These are phyloP conservation scores for Spinellus fusiger DNA, from an alignment of 192 early-diverging fungal species.

Conservation along the genomic window DNA sequence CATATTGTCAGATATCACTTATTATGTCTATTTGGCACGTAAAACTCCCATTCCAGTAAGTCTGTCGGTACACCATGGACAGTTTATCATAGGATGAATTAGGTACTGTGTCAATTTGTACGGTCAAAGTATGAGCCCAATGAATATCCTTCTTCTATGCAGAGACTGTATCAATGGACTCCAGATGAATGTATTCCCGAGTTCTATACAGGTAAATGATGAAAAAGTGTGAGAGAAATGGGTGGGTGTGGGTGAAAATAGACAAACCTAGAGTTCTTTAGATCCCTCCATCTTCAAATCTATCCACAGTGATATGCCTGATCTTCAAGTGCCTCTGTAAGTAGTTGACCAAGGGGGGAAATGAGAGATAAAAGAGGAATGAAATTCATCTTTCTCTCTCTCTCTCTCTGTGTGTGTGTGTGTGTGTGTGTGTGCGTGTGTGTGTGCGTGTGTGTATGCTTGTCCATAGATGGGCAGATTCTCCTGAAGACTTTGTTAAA, in stretches of 20 bases:
- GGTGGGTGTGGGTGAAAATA: too few relatives aligned
- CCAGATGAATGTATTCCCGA: conserved; percentile 73
- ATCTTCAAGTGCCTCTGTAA: conserved; percentile 39
- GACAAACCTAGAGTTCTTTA: conserved; percentile 4
- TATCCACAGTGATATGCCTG: conserved; percentile 59
- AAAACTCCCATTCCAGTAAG: conserved; percentile 52
- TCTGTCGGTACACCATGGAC: background rate
- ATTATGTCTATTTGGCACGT: conserved; percentile 62
- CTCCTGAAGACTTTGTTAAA: conserved; percentile 75
- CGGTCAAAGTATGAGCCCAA: conserved; percentile 62
- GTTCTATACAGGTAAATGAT: conserved; percentile 47
- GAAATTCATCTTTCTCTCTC: background rate
- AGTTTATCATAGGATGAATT: background rate
- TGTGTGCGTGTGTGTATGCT: too few relatives aligned
- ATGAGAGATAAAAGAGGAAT: background rate
- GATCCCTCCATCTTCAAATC: conserved; percentile 59
- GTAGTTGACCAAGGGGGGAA: conserved; percentile 3
- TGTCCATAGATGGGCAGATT: conserved; percentile 55
- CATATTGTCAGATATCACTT: conserved; percentile 63
- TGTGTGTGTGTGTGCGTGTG: too few relatives aligned
- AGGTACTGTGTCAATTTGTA: conserved; percentile 60
- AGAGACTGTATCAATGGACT: conserved; percentile 61
- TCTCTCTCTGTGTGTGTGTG: background rate
- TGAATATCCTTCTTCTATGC: conserved; percentile 59
- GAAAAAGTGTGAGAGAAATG: background rate